Conservation (phyloP, 1,284 basidiomycete species). For the Cryptococcus sp. region DNA sequence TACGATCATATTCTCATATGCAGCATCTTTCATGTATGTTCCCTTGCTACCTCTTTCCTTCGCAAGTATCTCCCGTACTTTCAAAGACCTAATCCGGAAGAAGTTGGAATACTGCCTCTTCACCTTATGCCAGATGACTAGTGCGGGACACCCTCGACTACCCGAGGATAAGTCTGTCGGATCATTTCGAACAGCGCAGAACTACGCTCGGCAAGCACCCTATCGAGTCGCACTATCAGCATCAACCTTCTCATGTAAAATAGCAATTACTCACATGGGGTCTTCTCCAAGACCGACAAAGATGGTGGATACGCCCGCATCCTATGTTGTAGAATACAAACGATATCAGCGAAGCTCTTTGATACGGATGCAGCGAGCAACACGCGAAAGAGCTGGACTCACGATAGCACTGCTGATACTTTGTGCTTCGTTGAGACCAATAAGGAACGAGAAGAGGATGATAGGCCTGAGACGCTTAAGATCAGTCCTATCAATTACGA, state of each 20-base stretch:
- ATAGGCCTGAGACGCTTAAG: slow-evolving; percentile 55
- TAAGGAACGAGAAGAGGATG: slow-evolving; percentile 75
- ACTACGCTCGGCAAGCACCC: slow-evolving; percentile 64
- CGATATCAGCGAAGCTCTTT: neutral
- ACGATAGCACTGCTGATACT: slow-evolving; percentile 41
- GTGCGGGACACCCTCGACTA: slow-evolving; percentile 45
- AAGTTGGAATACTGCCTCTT: neutral
- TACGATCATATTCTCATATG: no score
- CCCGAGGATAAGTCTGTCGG: slow-evolving; percentile 51
- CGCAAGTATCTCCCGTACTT: no score
- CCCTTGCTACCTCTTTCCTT: no score
- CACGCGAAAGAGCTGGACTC: slow-evolving; percentile 1
- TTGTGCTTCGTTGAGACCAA: slow-evolving; percentile 61
- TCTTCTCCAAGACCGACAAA: slow-evolving; percentile 83
- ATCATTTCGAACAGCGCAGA: slow-evolving; percentile 61
- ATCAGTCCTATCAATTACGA: neutral
- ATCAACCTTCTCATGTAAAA: neutral
- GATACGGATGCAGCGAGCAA: no score
- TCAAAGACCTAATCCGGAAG: no score
- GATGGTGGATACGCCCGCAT: slow-evolving; percentile 73
- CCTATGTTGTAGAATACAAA: slow-evolving; percentile 17
- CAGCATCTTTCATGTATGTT: no score
- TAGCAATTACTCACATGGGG: slow-evolving; percentile 57
- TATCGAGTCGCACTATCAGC: slow-evolving; percentile 8
- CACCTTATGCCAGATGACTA: neutral